Evolutionary conservation across 305 asterid species (phyloP).

Genomic region (Fraxinus xanthoxyloides): DNA sequence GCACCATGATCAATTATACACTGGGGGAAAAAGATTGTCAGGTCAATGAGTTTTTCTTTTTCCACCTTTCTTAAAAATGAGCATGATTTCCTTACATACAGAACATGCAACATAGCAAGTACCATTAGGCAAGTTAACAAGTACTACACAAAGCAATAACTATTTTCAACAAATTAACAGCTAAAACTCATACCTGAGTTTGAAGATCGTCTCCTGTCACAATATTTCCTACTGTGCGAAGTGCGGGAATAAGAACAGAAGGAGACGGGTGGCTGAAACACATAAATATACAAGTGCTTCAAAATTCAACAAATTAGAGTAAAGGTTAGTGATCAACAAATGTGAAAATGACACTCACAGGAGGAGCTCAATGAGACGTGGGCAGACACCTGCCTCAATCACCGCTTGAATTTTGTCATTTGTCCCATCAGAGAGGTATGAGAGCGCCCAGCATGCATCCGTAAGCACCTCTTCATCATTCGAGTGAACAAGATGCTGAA

Average conservation of each 20-base stretch:
- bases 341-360: no score
- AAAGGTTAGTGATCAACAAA: not conserved
- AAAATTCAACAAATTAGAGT: not conserved
- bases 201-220: conserved; percentile 90
- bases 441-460: no score
- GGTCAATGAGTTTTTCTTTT: no score
- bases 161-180: not conserved
- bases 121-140: not conserved
- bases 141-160: not conserved
- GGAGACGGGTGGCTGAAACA: conserved; percentile 81
- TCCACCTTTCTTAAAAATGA: no score
- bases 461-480: no score
- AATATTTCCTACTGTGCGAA: conserved; percentile 87
- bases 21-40: no score
- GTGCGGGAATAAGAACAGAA: conserved; percentile 87
- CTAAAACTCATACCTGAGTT: conserved; percentile 59
- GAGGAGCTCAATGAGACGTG: no score
- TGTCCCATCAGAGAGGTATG: no score
- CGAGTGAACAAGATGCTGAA: no score
- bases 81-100: not conserved
- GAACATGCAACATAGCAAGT: not conserved
- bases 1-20: no score
- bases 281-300: not conserved
- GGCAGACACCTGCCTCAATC: no score
- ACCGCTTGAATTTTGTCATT: no score